Percentiles rank a stretch among this genome's conserved stretches.
These are phyloP conservation scores for Boletellus sp. DNA, from an alignment of 1,284 basidiomycete genomes.

Conservation along the genomic window DNA sequence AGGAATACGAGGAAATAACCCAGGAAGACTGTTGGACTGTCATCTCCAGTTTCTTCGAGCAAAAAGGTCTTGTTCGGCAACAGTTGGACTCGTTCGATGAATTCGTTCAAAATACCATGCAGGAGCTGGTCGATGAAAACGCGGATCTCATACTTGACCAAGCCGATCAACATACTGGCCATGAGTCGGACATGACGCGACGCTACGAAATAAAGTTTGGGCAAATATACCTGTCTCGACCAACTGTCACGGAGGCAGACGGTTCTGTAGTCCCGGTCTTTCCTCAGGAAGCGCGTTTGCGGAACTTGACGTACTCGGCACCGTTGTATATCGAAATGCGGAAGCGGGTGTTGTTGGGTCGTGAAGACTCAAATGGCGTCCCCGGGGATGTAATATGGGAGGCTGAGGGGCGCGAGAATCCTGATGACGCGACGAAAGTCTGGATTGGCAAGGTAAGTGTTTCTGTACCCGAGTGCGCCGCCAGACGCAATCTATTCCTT, in stretches of 20 bases:
- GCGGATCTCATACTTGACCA: slow-evolving; percentile 93
- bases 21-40: slow-evolving; percentile 96
- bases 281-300: slow-evolving; percentile 94
- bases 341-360: slow-evolving; percentile 79
- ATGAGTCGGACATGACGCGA: slow-evolving; percentile 75
- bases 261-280: slow-evolving; percentile 92
- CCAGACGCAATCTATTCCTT: slow-evolving; percentile 8
- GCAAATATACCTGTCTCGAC: slow-evolving; percentile 94
- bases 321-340: slow-evolving; percentile 96
- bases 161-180: slow-evolving; percentile 91
- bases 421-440: slow-evolving; percentile 76
- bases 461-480: slow-evolving; percentile 1
- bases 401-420: slow-evolving; percentile 62
- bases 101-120: slow-evolving; percentile 99
- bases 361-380: slow-evolving; percentile 77
- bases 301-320: slow-evolving; percentile 94
- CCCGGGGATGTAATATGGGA: slow-evolving; percentile 85
- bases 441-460: slow-evolving; percentile 89
- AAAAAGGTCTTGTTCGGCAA: slow-evolving; percentile 96
- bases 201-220: slow-evolving; percentile 98
- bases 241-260: slow-evolving; percentile 94
- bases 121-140: slow-evolving; percentile 97
- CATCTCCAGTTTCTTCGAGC: slow-evolving; percentile 94
- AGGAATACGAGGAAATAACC: slow-evolving; percentile 73
- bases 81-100: slow-evolving; percentile 99